phyloP scores from a whole-genome alignment of 257 asterid genomes.

The Jaltomata sinuosa region DNA sequence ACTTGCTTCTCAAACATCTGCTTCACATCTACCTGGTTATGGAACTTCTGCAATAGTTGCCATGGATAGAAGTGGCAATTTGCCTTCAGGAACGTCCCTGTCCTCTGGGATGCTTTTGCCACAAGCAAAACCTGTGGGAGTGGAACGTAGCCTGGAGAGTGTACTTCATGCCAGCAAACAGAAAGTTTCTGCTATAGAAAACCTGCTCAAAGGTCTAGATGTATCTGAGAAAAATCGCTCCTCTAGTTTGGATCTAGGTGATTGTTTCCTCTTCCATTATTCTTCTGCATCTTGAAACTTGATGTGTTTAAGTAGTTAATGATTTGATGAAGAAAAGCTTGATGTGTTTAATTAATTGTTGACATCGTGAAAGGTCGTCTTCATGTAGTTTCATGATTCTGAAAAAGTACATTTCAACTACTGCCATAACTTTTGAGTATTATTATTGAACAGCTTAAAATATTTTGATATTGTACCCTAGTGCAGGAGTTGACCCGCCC shows the following conservation, averaged over 20 bases:
- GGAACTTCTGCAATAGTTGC: conserved; percentile 97
- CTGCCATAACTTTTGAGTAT: conserved; percentile 9
- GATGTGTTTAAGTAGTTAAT: not conserved
- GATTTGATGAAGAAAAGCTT: not conserved
- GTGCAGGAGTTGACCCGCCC: conserved; percentile 99
- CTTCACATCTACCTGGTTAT: conserved; percentile 75
- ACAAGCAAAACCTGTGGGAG: conserved; percentile 59
- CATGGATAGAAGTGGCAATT: conserved; percentile 78
- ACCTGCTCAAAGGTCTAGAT: conserved; percentile 90
- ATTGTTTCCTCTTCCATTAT: conserved; percentile 24
- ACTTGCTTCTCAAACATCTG: conserved; percentile 50
- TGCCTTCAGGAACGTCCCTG: conserved; percentile 54
- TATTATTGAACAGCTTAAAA: conserved; percentile 36
- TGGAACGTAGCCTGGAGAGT: conserved; percentile 93
- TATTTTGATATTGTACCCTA: conserved; percentile 49
- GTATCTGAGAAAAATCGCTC: conserved; percentile 72
- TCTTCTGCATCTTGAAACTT: not conserved
- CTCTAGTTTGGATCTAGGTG: conserved; percentile 98
- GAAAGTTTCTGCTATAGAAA: conserved; percentile 95
- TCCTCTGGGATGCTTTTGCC: conserved; percentile 70
- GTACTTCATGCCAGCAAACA: conserved; percentile 94
- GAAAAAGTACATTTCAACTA: not conserved
- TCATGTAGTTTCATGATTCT: not conserved
- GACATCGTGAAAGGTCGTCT: not conserved
- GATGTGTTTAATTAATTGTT: not conserved